Evolutionary conservation across 495 filamentous ascomycete species (phyloP).

Genomic region (Hyaloscypha hepaticicola): DNA sequence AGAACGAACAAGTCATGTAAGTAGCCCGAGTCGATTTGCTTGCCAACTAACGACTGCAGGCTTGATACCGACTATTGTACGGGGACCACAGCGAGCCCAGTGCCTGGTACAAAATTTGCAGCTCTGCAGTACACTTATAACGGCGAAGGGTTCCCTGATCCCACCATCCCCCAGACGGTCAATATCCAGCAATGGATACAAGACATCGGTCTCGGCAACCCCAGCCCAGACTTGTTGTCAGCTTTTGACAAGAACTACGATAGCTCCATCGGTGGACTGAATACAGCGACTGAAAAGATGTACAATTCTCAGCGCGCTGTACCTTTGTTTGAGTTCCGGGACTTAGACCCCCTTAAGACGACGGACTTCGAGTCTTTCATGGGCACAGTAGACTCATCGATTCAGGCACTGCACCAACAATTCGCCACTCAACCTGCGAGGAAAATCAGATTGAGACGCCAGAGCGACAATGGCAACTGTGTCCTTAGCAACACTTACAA

Average conservation of each 20-base stretch:
- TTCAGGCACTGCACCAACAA: slow-evolving; percentile 6
- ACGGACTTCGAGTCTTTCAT: slow-evolving; percentile 4
- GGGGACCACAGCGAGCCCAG: slow-evolving; percentile 3
- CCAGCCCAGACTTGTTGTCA: neutral
- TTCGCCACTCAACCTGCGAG: slow-evolving; percentile 11
- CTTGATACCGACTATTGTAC: slow-evolving; percentile 14
- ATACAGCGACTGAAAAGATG: slow-evolving; percentile 8
- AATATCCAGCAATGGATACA: no score
- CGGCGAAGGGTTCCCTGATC: slow-evolving; percentile 2
- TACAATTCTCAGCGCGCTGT: slow-evolving; percentile 13
- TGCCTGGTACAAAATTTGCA: slow-evolving; percentile 3
- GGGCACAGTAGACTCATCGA: slow-evolving; percentile 7
- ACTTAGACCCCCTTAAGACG: neutral
- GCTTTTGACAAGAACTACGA: slow-evolving; percentile 6
- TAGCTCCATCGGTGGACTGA: slow-evolving; percentile 5
- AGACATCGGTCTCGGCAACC: no score
- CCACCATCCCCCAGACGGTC: neutral
- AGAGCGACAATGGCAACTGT: neutral
- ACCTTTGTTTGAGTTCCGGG: slow-evolving; percentile 15
- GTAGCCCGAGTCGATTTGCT: slow-evolving; percentile 12
- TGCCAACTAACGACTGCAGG: slow-evolving; percentile 17
- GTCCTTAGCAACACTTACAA: no score
- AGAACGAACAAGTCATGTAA: neutral
- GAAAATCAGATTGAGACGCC: neutral
- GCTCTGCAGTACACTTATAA: slow-evolving; percentile 6